Percentiles rank a stretch among this genome's conserved stretches.
These are phyloP conservation scores for Clarireedia hainanense DNA, from an alignment of 2,329 filamentous ascomycete species.

Conservation along the genomic window DNA sequence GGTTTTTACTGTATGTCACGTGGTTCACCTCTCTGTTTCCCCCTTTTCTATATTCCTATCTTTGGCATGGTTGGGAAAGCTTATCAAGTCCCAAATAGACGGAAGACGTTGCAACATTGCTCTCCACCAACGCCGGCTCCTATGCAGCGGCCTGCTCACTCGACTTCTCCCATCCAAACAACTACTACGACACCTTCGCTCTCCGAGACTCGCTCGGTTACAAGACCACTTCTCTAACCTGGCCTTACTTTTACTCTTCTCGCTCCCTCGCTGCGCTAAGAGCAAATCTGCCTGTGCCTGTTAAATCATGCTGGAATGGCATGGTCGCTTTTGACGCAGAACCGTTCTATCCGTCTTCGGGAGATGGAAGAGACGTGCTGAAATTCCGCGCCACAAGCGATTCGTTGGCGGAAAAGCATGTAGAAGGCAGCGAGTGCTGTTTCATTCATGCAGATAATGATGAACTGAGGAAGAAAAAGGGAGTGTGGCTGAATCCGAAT, in stretches of 20 bases:
- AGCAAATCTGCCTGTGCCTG: slow-evolving; percentile 40
- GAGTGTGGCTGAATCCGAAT: slow-evolving; percentile 60
- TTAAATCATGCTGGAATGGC: slow-evolving; percentile 49
- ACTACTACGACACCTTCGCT: slow-evolving; percentile 57
- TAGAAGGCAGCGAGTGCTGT: slow-evolving; percentile 77
- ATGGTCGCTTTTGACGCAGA: slow-evolving; percentile 44
- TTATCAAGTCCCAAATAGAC: slow-evolving; percentile 30
- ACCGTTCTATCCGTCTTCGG: slow-evolving; percentile 39
- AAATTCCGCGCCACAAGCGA: slow-evolving; percentile 56
- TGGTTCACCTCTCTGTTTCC: not conserved
- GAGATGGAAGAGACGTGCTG: slow-evolving; percentile 27
- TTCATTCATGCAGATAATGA: slow-evolving; percentile 59
- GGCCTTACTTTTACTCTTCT: slow-evolving; percentile 48
- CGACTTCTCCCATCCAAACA: slow-evolving; percentile 47
- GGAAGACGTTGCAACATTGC: slow-evolving; percentile 45
- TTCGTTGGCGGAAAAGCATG: slow-evolving; percentile 49
- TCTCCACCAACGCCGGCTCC: slow-evolving; percentile 47
- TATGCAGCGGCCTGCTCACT: slow-evolving; percentile 56
- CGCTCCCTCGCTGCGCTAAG: slow-evolving; percentile 47
- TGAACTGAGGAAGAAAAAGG: slow-evolving; percentile 40
- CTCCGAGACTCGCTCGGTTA: slow-evolving; percentile 38
- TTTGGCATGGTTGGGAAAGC: not conserved
- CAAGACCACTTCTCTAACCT: slow-evolving; percentile 43
- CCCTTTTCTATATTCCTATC: not conserved
- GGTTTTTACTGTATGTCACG: slow-evolving; percentile 42